Percentiles rank a stretch among this genome's conserved stretches.
Evolutionary conservation across 495 filamentous ascomycete genomes (phyloP).

Genomic region (Apiosordaria backusii): DNA sequence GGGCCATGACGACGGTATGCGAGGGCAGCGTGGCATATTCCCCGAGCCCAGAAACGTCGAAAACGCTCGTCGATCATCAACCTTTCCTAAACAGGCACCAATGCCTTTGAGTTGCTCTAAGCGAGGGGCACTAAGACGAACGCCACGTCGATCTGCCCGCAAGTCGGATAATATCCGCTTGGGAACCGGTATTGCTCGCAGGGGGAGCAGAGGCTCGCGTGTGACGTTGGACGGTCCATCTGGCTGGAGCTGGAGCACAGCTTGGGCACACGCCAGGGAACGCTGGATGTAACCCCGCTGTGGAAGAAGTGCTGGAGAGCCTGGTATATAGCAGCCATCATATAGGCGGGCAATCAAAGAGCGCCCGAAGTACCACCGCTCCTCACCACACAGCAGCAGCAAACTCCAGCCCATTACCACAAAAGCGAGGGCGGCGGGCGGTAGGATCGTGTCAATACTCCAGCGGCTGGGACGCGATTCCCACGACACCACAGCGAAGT

Average conservation of each 20-base stretch:
- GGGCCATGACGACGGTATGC: slow-evolving; percentile 15
- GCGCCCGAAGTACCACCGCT: slow-evolving; percentile 37
- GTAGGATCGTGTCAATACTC: background rate
- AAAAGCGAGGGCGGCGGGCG: slow-evolving; percentile 7
- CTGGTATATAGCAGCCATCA: slow-evolving; percentile 22
- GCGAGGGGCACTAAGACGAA: slow-evolving; percentile 28
- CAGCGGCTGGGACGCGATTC: background rate
- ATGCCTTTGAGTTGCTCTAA: slow-evolving; percentile 21
- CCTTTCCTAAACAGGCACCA: slow-evolving; percentile 27
- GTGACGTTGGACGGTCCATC: slow-evolving; percentile 20
- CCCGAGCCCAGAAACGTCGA: slow-evolving; percentile 30
- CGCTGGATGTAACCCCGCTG: slow-evolving; percentile 11
- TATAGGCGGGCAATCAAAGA: slow-evolving; percentile 39
- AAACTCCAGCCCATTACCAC: slow-evolving; percentile 15
- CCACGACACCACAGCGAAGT: background rate
- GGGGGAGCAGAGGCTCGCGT: slow-evolving; percentile 19
- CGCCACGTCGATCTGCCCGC: slow-evolving; percentile 36
- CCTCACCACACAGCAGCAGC: slow-evolving; percentile 16
- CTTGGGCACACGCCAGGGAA: slow-evolving; percentile 9
- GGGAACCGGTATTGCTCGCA: slow-evolving; percentile 34
- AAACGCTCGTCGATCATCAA: slow-evolving; percentile 33
- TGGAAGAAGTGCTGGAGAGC: slow-evolving; percentile 7
- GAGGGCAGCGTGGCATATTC: slow-evolving; percentile 29
- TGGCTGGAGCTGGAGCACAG: slow-evolving; percentile 3
- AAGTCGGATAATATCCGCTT: slow-evolving; percentile 30